These are phyloP conservation scores for Vickermania spadyakhi DNA, from an alignment of 208 protist genomes.

Conservation along the genomic window DNA sequence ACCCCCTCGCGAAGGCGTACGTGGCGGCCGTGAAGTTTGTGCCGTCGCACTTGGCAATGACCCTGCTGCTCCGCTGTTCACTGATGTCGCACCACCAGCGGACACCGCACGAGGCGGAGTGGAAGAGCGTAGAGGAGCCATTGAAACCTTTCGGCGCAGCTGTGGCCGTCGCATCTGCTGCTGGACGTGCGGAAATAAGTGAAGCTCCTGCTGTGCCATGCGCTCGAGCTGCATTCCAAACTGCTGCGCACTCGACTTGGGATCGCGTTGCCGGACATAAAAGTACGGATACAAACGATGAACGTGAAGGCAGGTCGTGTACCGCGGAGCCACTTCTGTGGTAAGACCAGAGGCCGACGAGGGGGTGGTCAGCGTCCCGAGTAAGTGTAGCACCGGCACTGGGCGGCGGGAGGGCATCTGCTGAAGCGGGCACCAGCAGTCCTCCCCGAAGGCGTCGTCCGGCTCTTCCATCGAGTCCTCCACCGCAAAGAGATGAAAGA, in stretches of 20 bases:
- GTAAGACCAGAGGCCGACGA: neutral
- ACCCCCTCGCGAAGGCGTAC: too few species aligned
- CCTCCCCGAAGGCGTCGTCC: neutral
- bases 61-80: too few species aligned
- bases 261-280: constrained; percentile 43
- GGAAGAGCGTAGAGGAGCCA: neutral
- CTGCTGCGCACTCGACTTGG: constrained; percentile 35
- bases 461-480: neutral
- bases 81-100: neutral
- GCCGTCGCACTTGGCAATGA: too few species aligned
- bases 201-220: constrained; percentile 21
- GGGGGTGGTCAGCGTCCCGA: neutral
- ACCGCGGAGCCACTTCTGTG: constrained; percentile 4
- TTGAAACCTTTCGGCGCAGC: neutral
- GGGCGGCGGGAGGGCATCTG: neutral
- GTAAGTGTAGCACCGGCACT: neutral
- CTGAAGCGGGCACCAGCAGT: neutral
- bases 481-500: neutral
- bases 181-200: neutral
- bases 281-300: constrained; percentile 79
- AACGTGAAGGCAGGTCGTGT: constrained; percentile 59
- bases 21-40: too few species aligned
- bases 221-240: constrained; percentile 73
- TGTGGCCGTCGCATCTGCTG: neutral
- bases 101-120: neutral